Conservation (phyloP, 352 stramenopile species). For the Pythium dissimile region DNA sequence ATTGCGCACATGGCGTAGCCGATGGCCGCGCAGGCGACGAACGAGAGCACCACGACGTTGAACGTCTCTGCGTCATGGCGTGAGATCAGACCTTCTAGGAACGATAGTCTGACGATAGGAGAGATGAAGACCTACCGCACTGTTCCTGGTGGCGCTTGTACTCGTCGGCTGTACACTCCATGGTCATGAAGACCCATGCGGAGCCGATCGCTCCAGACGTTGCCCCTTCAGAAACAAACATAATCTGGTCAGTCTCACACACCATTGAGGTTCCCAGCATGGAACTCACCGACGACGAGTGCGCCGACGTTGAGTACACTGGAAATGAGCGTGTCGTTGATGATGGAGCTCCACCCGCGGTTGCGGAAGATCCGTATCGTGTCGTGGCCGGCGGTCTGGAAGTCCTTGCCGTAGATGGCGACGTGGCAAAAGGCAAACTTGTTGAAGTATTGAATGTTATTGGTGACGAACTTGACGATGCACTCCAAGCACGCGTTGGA, state of each 20-base stretch:
- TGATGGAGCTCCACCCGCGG: conserved; percentile 69
- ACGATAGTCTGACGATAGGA: neutral
- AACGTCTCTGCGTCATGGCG: conserved; percentile 57
- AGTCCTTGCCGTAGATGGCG: conserved; percentile 84
- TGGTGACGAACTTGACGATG: conserved; percentile 62
- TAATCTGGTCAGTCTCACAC: neutral
- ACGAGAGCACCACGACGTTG: conserved; percentile 77
- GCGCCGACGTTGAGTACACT: conserved; percentile 72
- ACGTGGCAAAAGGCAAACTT: conserved; percentile 88
- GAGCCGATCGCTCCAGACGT: conserved; percentile 74
- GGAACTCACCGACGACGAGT: conserved; percentile 66
- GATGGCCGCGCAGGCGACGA: conserved; percentile 65
- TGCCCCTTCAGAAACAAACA: conserved; percentile 30
- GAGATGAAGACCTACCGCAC: conserved; percentile 52
- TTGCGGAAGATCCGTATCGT: conserved; percentile 81
- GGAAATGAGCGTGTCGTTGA: conserved; percentile 80
- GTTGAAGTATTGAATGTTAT: conserved; percentile 83
- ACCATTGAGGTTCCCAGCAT: neutral
- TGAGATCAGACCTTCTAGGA: neutral
- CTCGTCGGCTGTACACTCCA: conserved; percentile 63
- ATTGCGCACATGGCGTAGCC: conserved; percentile 85
- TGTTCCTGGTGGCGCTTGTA: conserved; percentile 28
- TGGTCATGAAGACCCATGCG: conserved; percentile 62
- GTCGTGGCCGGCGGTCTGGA: conserved; percentile 65
- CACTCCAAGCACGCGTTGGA: conserved; percentile 83